Percentiles rank a stretch among this genome's conserved stretches.
Conservation (phyloP, 805 yeast genomes). For the Wickerhamiella spandovensis region DNA sequence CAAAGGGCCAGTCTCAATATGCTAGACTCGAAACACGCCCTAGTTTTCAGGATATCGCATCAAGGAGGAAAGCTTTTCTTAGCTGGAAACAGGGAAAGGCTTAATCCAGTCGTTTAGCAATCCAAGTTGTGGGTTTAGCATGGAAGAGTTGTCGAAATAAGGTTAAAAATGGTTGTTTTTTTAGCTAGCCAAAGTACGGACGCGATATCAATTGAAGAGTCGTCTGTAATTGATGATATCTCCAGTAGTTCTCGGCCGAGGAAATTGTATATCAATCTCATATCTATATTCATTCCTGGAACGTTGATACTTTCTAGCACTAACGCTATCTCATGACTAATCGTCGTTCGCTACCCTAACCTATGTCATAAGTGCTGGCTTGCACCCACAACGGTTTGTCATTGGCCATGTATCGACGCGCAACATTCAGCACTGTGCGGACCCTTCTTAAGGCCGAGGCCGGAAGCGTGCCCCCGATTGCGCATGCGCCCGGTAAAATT, state of each 20-base stretch:
- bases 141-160: too few relatives aligned
- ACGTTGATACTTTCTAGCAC: too few relatives aligned
- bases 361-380: neutral
- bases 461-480: neutral
- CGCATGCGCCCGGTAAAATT: neutral
- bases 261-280: too few relatives aligned
- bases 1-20: constrained; percentile 35
- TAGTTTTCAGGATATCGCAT: constrained; percentile 36
- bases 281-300: too few relatives aligned
- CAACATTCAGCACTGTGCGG: constrained; percentile 1
- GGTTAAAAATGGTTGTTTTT: too few relatives aligned
- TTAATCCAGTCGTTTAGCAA: too few relatives aligned
- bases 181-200: too few relatives aligned
- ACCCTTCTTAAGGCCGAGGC: neutral
- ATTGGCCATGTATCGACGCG: constrained; percentile 4
- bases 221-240: too few relatives aligned
- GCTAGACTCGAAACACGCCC: constrained; percentile 37
- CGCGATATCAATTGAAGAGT: too few relatives aligned
- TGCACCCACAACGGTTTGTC: neutral
- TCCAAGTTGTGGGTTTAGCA: too few relatives aligned
- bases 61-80: constrained; percentile 33
- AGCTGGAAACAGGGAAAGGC: constrained; percentile 14
- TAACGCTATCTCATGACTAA: too few relatives aligned
- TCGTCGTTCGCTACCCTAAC: neutral
- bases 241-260: too few relatives aligned